A percentile compares a stretch with the other conserved stretches of the same genome.
Conservation (phyloP, 1,284 basidiomycete genomes). For the Rhodotorula sp. region DNA sequence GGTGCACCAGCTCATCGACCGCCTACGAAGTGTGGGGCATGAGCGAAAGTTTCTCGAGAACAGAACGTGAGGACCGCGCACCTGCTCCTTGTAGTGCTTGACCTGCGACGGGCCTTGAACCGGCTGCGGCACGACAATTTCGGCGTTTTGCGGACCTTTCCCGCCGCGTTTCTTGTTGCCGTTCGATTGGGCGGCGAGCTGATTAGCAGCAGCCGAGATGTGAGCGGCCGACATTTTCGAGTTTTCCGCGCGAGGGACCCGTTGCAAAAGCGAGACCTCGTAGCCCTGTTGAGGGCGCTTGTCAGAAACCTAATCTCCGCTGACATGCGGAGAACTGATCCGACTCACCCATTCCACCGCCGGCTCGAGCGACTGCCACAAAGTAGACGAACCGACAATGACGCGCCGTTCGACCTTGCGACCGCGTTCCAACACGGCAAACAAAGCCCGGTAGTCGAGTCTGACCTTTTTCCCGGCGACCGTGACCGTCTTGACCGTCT, state of each 20-base stretch:
- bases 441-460: slow-evolving; percentile 34
- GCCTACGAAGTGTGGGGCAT: slow-evolving; percentile 61
- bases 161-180: slow-evolving; percentile 10
- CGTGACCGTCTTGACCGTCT: slow-evolving; percentile 25
- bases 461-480: slow-evolving; percentile 34
- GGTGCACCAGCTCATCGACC: slow-evolving; percentile 80
- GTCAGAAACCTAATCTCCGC: no score
- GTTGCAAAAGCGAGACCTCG: slow-evolving; percentile 40
- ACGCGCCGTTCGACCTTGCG: slow-evolving; percentile 34
- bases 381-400: slow-evolving; percentile 31
- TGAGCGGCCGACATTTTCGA: neutral
- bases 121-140: neutral
- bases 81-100: slow-evolving; percentile 39
- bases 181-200: neutral
- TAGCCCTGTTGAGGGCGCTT: slow-evolving; percentile 24
- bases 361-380: slow-evolving; percentile 36
- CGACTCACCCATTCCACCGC: slow-evolving; percentile 37
- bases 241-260: slow-evolving; percentile 28
- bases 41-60: neutral
- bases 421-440: slow-evolving; percentile 39
- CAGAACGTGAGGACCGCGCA: neutral
- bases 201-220: neutral
- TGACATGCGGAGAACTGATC: neutral
- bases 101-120: slow-evolving; percentile 6
- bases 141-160: slow-evolving; percentile 12